phyloP scores from a whole-genome alignment of 2,329 filamentous ascomycete species.

The Colletotrichum horii region DNA sequence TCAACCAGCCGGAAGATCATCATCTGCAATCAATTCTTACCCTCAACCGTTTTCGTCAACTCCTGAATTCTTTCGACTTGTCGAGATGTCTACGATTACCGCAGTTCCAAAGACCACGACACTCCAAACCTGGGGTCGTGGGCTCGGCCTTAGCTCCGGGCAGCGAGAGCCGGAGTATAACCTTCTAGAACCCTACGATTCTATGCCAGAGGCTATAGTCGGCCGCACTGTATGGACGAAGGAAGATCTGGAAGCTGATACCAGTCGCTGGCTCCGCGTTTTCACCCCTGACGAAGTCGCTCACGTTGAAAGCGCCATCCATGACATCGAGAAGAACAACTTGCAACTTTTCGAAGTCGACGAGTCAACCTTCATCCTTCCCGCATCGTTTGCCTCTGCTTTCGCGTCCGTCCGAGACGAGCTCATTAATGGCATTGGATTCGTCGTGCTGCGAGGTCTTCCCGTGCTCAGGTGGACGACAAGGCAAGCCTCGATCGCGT shows the following conservation, averaged over 20 bases:
- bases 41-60: neutral
- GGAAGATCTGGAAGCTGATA: neutral
- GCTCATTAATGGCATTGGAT: neutral
- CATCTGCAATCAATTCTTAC: neutral
- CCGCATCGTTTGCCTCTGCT: neutral
- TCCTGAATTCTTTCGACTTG: accelerated
- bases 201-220: neutral
- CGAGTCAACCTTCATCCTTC: neutral
- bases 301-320: neutral
- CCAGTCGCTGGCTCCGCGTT: neutral
- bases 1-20: neutral
- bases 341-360: neutral
- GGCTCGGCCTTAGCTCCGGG: neutral
- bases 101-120: neutral
- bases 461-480: neutral
- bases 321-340: neutral
- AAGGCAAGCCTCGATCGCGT: neutral
- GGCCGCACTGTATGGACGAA: neutral
- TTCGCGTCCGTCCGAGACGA: neutral
- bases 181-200: neutral
- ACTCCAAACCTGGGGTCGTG: neutral
- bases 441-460: neutral
- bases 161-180: neutral
- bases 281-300: neutral
- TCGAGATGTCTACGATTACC: neutral